Base-by-base conservation (phyloP, 2,329 filamentous ascomycete species). In the Ophiostoma triangulosporum region DNA sequence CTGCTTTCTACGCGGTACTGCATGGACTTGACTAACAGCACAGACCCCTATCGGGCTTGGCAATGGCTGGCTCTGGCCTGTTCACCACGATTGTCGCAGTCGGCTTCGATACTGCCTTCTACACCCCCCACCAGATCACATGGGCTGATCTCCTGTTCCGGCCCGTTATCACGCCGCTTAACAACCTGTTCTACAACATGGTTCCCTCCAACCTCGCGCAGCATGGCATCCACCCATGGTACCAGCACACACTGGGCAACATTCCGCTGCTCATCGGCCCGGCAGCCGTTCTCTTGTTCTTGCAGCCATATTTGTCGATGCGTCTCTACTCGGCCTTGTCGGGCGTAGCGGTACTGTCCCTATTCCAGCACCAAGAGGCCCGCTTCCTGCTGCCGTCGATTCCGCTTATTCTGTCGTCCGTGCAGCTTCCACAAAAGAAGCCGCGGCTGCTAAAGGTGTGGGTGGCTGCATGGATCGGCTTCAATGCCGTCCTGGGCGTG, bases 101-200 rank as follows among this genome's bases (percentile, higher is more conserved):
- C 60, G 78, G 80, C 54, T 75, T 88, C 54, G 93, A 98, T 67
- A 97, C 91, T 3, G 77, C 81, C 46, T 96, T 94, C 66, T 96
- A 95, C 65, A 72, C 77, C 46, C 64, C 74, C 55, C 73, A 77
- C 55, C 75, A 80, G 52, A 75, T 87, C 55, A 77, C 77, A 35
- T 83, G 86, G 73, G 71, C 73, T 20, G 77, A 82, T 57, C 68
- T 91, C 29, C 70, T 85, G 60, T 68, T 69, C 27, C 72, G 76
- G 53, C 86, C 86, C 1, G 76, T 86, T 49, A 80, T 91, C 58
- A 88, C 86, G 6, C 86, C 86, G 9, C 71, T 88, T 54, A 90
- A 91, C 65, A 89, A 89, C 64, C 72, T 90, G 57, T 68, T 75
- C 54, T 91, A 91, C 69, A 91, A 91, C 67, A 77, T 83, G 17